Conservation (phyloP, 192 early-diverging fungal species). For the Entophlyctis luteolus region DNA sequence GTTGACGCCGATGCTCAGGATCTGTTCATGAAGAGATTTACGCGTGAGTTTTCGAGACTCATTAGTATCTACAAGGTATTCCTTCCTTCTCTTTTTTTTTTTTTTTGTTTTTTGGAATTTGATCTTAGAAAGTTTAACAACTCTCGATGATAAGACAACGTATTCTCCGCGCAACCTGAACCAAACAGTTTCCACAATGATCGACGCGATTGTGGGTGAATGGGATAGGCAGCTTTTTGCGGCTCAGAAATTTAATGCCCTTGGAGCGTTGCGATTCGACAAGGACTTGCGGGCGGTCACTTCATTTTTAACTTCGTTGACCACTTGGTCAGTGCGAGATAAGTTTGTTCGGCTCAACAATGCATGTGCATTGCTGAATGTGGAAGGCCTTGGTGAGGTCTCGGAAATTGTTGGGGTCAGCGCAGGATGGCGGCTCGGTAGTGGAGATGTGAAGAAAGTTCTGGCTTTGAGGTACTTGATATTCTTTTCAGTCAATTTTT, state of each 20-base stretch:
- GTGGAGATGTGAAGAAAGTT: conserved; percentile 62
- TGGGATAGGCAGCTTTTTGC: conserved; percentile 83
- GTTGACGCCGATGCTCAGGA: conserved; percentile 66
- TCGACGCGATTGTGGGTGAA: conserved; percentile 72
- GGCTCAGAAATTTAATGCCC: conserved; percentile 81
- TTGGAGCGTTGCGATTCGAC: conserved; percentile 90
- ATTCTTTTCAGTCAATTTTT: neutral
- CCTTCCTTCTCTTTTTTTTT: neutral
- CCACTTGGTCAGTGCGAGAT: conserved; percentile 64
- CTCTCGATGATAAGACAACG: neutral
- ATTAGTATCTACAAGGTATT: conserved; percentile 59
- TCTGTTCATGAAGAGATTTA: conserved; percentile 77
- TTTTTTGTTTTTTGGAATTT: conserved; percentile 18
- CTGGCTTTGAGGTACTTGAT: conserved; percentile 56
- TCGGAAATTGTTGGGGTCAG: conserved; percentile 67
- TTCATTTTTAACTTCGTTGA: conserved; percentile 31
- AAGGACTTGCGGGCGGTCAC: conserved; percentile 78
- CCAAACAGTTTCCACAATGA: conserved; percentile 56
- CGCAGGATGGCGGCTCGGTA: conserved; percentile 68
- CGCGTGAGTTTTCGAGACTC: conserved; percentile 60
- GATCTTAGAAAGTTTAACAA: neutral
- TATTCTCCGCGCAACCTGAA: conserved; percentile 56
- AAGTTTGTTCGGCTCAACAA: conserved; percentile 78
- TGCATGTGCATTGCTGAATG: conserved; percentile 75
- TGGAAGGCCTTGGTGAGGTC: conserved; percentile 73